Percentiles rank a stretch among this genome's conserved stretches.
Conservation (phyloP, 225 moss, liverwort and hornwort genomes). For the Sphagnum contortum region DNA sequence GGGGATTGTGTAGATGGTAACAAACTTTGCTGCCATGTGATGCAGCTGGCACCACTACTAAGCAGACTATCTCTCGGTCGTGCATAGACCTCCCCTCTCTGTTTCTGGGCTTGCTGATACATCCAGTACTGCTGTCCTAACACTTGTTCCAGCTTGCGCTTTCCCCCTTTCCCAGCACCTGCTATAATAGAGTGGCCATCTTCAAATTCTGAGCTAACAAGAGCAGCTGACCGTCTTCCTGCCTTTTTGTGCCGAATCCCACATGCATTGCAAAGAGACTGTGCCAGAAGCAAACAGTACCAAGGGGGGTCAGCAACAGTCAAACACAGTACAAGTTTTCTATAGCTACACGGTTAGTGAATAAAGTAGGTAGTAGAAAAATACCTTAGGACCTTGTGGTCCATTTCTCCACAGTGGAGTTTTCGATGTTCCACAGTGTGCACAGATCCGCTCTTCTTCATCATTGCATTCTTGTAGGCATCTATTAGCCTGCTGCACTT, state of each 20-base stretch:
- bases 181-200: slow-evolving; percentile 11
- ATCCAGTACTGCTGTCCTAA: slow-evolving; percentile 32
- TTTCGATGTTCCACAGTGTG: slow-evolving; percentile 59
- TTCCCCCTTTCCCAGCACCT: slow-evolving; percentile 13
- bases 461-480: slow-evolving; percentile 22
- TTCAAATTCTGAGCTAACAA: slow-evolving; percentile 21
- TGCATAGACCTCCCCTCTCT: slow-evolving; percentile 29
- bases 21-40: slow-evolving; percentile 46
- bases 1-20: slow-evolving; percentile 11
- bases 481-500: neutral
- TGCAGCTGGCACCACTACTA: slow-evolving; percentile 42
- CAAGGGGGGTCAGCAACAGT: too few relatives aligned
- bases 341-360: neutral
- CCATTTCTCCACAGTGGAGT: slow-evolving; percentile 78
- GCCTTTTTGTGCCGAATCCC: slow-evolving; percentile 79
- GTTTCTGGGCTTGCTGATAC: slow-evolving; percentile 16
- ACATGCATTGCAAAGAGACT: slow-evolving; percentile 78
- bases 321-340: too few relatives aligned
- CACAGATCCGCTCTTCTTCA: slow-evolving; percentile 32
- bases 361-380: neutral
- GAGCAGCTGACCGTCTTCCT: slow-evolving; percentile 44
- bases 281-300: slow-evolving; percentile 3
- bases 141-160: slow-evolving; percentile 27
- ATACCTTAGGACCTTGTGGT: slow-evolving; percentile 60
- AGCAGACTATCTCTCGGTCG: slow-evolving; percentile 24